Percentiles rank a stretch among this genome's conserved stretches.
Conservation (phyloP, 2,329 filamentous ascomycete species). For the Hypoxylon sp. region DNA sequence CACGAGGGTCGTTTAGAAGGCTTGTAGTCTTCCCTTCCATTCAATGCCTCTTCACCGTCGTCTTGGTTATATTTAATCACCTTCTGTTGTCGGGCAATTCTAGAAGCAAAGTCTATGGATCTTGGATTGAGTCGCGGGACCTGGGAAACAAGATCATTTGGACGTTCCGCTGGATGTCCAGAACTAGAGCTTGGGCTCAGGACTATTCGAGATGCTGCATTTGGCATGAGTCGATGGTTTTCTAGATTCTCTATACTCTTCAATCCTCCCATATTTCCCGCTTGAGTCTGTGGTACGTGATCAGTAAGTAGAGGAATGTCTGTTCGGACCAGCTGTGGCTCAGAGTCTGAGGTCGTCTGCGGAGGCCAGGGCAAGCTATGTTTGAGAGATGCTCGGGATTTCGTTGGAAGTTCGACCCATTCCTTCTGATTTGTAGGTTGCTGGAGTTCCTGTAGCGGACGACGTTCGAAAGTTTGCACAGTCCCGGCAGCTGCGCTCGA, state of each 20-base stretch:
- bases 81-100: conserved; percentile 19
- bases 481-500: neutral
- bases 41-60: neutral
- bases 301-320: neutral
- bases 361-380: neutral
- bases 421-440: neutral
- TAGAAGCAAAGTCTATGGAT: conserved; percentile 34
- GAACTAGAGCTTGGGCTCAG: conserved; percentile 24
- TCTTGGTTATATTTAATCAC: neutral
- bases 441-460: conserved; percentile 6
- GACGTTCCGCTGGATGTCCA: neutral
- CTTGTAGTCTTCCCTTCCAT: neutral
- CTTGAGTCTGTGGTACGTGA: neutral
- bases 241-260: neutral
- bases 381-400: neutral
- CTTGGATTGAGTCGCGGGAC: conserved; percentile 27
- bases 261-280: neutral
- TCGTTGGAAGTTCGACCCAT: neutral
- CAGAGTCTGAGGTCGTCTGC: conserved; percentile 7
- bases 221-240: neutral
- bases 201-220: conserved; percentile 7
- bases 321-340: conserved; percentile 2
- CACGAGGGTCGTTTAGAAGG: conserved; percentile 1
- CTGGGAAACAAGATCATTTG: conserved; percentile 5
- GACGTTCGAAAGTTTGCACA: neutral